Conservation (phyloP, 176 grass and related monocot species). For the Oryza brachyantha region DNA sequence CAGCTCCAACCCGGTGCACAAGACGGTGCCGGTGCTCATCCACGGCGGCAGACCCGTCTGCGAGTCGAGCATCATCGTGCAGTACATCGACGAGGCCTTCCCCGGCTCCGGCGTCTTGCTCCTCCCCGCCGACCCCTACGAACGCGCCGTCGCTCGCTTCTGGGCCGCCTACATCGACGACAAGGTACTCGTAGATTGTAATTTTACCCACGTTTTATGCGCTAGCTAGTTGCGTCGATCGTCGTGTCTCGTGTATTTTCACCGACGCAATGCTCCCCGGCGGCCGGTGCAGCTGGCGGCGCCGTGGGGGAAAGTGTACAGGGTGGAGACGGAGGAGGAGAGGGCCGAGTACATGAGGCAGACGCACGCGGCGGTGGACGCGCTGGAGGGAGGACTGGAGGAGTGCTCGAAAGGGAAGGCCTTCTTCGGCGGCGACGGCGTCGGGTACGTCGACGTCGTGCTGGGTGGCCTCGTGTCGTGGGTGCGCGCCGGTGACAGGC, state of each 20-base stretch:
- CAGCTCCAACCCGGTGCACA: conserved; percentile 56
- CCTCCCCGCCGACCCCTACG: conserved; percentile 39
- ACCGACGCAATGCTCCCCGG: too few relatives aligned
- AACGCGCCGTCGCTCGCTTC: conserved; percentile 42
- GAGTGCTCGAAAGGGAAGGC: conserved; percentile 20
- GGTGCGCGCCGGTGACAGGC: background rate
- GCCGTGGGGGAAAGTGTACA: background rate
- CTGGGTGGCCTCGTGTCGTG: background rate
- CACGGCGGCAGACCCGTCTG: conserved; percentile 36
- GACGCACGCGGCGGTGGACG: background rate
- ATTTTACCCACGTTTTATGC: too few relatives aligned
- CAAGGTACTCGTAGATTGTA: conserved; percentile 15
- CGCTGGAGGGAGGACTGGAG: conserved; percentile 26
- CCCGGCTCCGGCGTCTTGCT: background rate
- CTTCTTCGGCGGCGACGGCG: conserved; percentile 29
- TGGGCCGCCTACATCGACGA: conserved; percentile 54
- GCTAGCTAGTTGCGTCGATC: too few relatives aligned
- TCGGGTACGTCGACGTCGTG: conserved; percentile 10
- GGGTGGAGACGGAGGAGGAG: conserved; percentile 13
- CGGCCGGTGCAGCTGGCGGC: background rate
- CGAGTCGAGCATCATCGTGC: conserved; percentile 41
- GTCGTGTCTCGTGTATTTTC: too few relatives aligned
- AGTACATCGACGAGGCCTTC: conserved; percentile 58
- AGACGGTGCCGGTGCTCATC: conserved; percentile 42
- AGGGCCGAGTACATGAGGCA: background rate